Percentiles rank a stretch among this genome's conserved stretches.
Evolutionary conservation across 2,329 filamentous ascomycete genomes (phyloP).

Genomic region (Pezicula radicicola): DNA sequence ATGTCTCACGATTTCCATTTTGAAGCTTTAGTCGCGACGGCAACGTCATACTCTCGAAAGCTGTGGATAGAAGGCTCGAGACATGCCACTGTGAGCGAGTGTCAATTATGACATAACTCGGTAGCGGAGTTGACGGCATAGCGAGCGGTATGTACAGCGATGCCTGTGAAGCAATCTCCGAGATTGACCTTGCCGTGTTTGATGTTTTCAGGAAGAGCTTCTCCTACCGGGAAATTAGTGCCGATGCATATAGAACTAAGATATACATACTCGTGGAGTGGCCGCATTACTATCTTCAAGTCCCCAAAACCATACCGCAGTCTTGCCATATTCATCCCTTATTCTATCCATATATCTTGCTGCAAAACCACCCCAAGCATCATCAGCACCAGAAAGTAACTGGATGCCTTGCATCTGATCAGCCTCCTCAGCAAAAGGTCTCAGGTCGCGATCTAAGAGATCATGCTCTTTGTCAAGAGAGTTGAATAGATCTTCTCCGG

Average conservation of each 20-base stretch:
- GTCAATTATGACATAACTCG: conserved; percentile 58
- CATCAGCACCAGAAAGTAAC: conserved; percentile 67
- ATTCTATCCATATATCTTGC: conserved; percentile 72
- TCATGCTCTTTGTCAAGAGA: conserved; percentile 78
- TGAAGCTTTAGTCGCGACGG: conserved; percentile 63
- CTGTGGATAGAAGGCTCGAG: conserved; percentile 71
- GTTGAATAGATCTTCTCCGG: conserved; percentile 73
- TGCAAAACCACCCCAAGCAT: conserved; percentile 80
- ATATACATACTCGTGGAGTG: conserved; percentile 46
- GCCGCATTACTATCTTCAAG: conserved; percentile 60
- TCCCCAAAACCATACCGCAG: conserved; percentile 83
- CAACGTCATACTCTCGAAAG: conserved; percentile 75
- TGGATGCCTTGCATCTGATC: conserved; percentile 91
- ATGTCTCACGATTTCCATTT: conserved; percentile 39
- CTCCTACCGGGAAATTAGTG: conserved; percentile 40
- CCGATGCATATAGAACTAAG: conserved; percentile 1
- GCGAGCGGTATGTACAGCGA: conserved; percentile 77
- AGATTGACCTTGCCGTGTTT: conserved; percentile 72
- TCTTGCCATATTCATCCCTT: conserved; percentile 88
- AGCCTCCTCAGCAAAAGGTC: conserved; percentile 87
- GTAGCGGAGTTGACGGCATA: conserved; percentile 54
- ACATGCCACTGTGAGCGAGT: conserved; percentile 71
- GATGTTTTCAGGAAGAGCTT: conserved; percentile 62
- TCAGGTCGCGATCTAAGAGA: conserved; percentile 83
- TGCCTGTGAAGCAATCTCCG: conserved; percentile 65